Percentiles rank a stretch among this genome's conserved stretches.
These are phyloP conservation scores for Purshia tridentata DNA, from an alignment of 306 rosid species.

Conservation along the genomic window DNA sequence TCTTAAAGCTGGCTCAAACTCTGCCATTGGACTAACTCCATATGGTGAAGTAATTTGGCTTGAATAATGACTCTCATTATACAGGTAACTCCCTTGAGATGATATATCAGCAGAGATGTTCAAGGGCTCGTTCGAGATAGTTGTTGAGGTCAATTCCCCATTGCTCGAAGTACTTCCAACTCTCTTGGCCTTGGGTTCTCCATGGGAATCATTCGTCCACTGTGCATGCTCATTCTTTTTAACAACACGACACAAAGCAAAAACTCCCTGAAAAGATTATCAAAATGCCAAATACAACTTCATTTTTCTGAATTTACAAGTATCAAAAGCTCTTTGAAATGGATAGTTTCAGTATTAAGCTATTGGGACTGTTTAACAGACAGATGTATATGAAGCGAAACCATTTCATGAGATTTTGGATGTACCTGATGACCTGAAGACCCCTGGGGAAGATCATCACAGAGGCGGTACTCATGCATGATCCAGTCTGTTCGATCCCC, in stretches of 20 bases:
- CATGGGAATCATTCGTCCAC: constrained; percentile 40
- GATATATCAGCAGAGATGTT: constrained; percentile 43
- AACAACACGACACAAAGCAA: constrained; percentile 78
- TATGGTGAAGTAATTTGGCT: constrained; percentile 47
- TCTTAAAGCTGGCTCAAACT: constrained; percentile 40
- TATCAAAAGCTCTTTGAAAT: neutral
- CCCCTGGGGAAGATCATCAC: constrained; percentile 53
- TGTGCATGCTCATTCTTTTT: constrained; percentile 60
- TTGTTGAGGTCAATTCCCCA: constrained; percentile 39
- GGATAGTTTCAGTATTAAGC: neutral
- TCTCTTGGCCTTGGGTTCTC: constrained; percentile 43
- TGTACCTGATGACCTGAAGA: constrained; percentile 59
- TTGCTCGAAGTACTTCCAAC: constrained; percentile 38
- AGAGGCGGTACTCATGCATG: constrained; percentile 93
- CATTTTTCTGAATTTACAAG: neutral
- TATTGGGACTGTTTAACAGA: neutral
- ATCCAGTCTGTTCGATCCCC: constrained; percentile 86
- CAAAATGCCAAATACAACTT: constrained; percentile 15
- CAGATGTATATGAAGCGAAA: constrained; percentile 3
- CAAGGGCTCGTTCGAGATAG: constrained; percentile 33
- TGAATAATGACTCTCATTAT: constrained; percentile 51
- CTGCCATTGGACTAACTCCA: constrained; percentile 40
- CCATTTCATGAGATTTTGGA: neutral
- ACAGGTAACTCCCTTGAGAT: constrained; percentile 37
- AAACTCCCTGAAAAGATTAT: constrained; percentile 52